phyloP scores from a whole-genome alignment of 192 early-diverging fungal species.

The Jimgerdemannia flammicorona region DNA sequence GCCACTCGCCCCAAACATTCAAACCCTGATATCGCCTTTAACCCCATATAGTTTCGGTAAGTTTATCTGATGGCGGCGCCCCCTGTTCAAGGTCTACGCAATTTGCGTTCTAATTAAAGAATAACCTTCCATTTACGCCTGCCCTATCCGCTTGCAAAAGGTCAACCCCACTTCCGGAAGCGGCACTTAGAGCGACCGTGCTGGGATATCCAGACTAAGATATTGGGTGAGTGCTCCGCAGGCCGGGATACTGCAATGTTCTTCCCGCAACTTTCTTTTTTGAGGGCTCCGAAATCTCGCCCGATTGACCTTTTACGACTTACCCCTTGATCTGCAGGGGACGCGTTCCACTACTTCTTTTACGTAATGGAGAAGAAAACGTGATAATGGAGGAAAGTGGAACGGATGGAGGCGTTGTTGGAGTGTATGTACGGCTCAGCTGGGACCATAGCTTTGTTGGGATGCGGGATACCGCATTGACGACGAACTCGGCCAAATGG shows the following conservation, averaged over 20 bases:
- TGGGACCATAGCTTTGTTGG: too few relatives aligned
- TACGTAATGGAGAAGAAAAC: slow-evolving; percentile 58
- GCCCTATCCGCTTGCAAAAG: slow-evolving; percentile 17
- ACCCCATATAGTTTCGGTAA: neutral
- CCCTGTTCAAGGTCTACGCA: neutral
- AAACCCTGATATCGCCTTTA: neutral
- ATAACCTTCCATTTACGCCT: neutral
- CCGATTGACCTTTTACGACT: neutral
- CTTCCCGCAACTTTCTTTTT: neutral
- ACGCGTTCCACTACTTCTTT: slow-evolving; percentile 78
- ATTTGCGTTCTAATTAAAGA: neutral
- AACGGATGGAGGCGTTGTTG: too few relatives aligned
- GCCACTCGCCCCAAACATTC: neutral
- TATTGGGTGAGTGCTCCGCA: slow-evolving; percentile 2
- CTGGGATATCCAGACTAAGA: slow-evolving; percentile 65
- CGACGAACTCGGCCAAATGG: too few relatives aligned
- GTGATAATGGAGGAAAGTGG: neutral
- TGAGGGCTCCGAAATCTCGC: neutral
- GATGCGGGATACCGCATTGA: too few relatives aligned
- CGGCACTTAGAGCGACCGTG: slow-evolving; percentile 63
- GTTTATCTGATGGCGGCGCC: neutral
- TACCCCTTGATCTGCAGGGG: slow-evolving; percentile 37
- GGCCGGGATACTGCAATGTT: neutral
- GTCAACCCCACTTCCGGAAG: slow-evolving; percentile 85
- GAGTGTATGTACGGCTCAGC: too few relatives aligned